Percentiles rank a stretch among this genome's conserved stretches.
Conservation (phyloP, 768 basidiomycete genomes). For the Filobasidium floriforme region DNA sequence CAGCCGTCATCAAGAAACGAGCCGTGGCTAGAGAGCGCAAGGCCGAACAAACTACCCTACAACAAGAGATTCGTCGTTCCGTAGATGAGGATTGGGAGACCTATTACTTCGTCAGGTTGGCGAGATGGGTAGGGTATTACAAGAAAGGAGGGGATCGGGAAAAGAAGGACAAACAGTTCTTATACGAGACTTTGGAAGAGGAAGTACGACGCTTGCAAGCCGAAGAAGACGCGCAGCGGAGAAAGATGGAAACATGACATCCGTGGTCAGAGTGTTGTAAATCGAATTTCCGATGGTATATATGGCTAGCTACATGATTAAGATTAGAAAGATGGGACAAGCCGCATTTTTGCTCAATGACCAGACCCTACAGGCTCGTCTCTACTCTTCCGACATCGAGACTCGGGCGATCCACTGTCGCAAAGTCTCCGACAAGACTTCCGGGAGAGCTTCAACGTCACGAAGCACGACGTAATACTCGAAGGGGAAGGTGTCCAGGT, state of each 20-base stretch:
- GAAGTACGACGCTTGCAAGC: not conserved
- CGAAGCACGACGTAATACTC: constrained; percentile 91
- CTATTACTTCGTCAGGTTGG: not conserved
- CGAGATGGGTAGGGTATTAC: not conserved
- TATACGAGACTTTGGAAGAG: not conserved
- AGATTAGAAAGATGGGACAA: too few species aligned
- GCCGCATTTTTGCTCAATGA: too few species aligned
- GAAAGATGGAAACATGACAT: not conserved
- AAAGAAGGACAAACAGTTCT: not conserved
- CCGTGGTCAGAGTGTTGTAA: too few species aligned
- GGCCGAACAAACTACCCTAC: not conserved
- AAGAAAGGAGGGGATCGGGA: not conserved
- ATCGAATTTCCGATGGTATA: too few species aligned
- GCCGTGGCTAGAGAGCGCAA: not conserved
- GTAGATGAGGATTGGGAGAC: constrained; percentile 6
- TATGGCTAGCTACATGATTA: too few species aligned
- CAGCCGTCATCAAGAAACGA: not conserved
- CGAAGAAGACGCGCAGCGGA: not conserved
- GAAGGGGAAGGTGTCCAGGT: constrained; percentile 94
- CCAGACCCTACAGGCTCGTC: too few species aligned
- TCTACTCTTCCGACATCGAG: constrained; percentile 25
- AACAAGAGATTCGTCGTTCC: not conserved
- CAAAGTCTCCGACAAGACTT: constrained; percentile 76
- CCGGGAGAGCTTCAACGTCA: constrained; percentile 81
- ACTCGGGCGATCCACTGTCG: constrained; percentile 59